phyloP scores from a whole-genome alignment of 768 basidiomycete genomes.

The Cantharellus anzutake region DNA sequence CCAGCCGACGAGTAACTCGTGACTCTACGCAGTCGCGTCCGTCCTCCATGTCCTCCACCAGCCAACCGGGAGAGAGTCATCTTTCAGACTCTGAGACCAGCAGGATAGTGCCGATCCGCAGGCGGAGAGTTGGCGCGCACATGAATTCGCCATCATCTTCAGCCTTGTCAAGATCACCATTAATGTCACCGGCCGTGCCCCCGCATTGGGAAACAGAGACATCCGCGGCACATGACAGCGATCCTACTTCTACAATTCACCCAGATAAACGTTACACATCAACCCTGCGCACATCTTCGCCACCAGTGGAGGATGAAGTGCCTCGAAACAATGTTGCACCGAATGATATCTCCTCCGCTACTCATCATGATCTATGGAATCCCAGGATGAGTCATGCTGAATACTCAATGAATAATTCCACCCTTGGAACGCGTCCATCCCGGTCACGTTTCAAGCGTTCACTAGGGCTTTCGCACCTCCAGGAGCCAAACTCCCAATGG shows the following conservation, averaged over 20 bases:
- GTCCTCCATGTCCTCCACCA: not conserved
- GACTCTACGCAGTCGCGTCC: not conserved
- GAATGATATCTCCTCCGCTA: too few relatives aligned
- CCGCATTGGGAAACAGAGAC: not conserved
- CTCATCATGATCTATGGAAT: too few relatives aligned
- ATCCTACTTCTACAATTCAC: not conserved
- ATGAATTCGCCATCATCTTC: not conserved
- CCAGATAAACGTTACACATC: too few relatives aligned
- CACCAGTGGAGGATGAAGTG: not conserved
- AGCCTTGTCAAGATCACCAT: not conserved
- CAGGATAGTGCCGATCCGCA: not conserved
- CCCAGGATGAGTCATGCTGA: too few relatives aligned
- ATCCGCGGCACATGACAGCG: not conserved
- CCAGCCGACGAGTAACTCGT: not conserved
- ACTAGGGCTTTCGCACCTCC: not conserved
- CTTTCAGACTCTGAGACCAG: not conserved
- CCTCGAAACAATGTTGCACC: too few relatives aligned
- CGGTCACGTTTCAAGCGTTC: not conserved
- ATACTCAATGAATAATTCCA: too few relatives aligned
- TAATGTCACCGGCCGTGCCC: not conserved
- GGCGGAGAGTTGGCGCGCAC: not conserved
- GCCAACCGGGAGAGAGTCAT: not conserved
- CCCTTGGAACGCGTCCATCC: not conserved
- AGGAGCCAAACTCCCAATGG: too few relatives aligned
- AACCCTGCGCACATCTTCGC: not conserved